Conservation (phyloP, 2,329 filamentous ascomycete genomes). For the Trichoderma atroviride region DNA sequence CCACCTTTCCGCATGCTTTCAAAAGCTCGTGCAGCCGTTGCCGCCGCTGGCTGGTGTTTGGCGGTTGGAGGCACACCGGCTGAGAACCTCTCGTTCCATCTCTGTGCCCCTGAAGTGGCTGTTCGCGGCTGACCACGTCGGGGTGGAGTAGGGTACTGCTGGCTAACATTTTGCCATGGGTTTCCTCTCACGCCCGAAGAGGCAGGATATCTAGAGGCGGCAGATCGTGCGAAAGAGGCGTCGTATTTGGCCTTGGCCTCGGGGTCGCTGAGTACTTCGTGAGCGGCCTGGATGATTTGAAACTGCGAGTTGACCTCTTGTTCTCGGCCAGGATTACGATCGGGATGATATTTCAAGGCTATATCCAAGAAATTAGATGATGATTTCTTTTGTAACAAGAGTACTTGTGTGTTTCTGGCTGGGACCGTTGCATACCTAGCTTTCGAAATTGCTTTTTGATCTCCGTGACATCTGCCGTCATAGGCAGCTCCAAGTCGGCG, state of each 20-base stretch:
- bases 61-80: slow-evolving; percentile 48
- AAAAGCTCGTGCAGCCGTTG: slow-evolving; percentile 47
- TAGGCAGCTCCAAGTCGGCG: slow-evolving; percentile 73
- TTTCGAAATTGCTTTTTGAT: slow-evolving; percentile 87
- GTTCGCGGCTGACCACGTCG: slow-evolving; percentile 41
- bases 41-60: slow-evolving; percentile 43
- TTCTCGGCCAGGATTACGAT: slow-evolving; percentile 84
- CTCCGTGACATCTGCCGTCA: slow-evolving; percentile 69
- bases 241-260: slow-evolving; percentile 57
- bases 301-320: slow-evolving; percentile 79
- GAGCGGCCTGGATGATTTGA: slow-evolving; percentile 81
- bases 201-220: slow-evolving; percentile 44
- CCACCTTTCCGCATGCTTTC: slow-evolving; percentile 48
- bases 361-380: neutral
- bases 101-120: slow-evolving; percentile 46
- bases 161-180: slow-evolving; percentile 55
- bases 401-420: slow-evolving; percentile 13
- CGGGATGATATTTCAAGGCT: slow-evolving; percentile 86
- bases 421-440: slow-evolving; percentile 59
- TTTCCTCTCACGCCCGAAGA: slow-evolving; percentile 61
- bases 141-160: slow-evolving; percentile 56
- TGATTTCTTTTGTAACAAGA: slow-evolving; percentile 30
- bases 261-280: slow-evolving; percentile 68
- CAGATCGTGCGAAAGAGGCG: slow-evolving; percentile 44
- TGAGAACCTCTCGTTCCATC: slow-evolving; percentile 49